Base-by-base conservation (phyloP, 345 rosid genomes). In the Camelina sativa region DNA sequence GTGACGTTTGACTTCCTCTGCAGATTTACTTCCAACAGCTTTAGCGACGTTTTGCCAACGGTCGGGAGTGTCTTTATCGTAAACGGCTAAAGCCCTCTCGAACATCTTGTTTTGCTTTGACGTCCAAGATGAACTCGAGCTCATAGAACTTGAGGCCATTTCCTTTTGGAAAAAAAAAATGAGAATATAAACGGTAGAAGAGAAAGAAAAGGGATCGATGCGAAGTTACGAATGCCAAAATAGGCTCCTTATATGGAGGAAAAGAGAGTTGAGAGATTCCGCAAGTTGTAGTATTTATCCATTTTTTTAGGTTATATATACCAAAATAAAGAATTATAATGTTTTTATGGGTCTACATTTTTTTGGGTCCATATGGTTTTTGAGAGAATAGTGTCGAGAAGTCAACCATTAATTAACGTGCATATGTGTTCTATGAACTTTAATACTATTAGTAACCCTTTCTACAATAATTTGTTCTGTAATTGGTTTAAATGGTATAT, bases 1-100 rank as follows among this genome's bases (percentile, higher is more conserved):
- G 74, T 91, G 93, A 79, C 83, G 80, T 81, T 84, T 89, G 11
- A 93, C 96, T 71, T 93, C 98, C 58, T 88, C 97, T 0, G 76
- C 83, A 37, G 98, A 85, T 82, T 91, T 93, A 38, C 80, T 81
- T 7, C 97, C 98, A 7, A 94, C 95, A 23, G 85, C 87, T 72
- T 78, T 78, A 16, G 97, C 96, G 54, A 91, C 87, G 56, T 91
- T 91, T 61, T 91, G 91, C 98, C 98, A 94, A 38, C 98, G 91
- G 73, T 91, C 97, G 4, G 95, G 96, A 9, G 96, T 87, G 71
- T 94, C 95, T 86, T 86, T 82, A 78, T 91, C 96, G 16, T 83
- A 85, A 54, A 85, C 48, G 7, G 96, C 98, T 62, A 94, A 84
- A 22, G 98, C 98, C 78, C 76, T 88, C 80, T 94, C 98, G 48